Conservation (phyloP, 305 asterid species). For the Fraxinus albicans region DNA sequence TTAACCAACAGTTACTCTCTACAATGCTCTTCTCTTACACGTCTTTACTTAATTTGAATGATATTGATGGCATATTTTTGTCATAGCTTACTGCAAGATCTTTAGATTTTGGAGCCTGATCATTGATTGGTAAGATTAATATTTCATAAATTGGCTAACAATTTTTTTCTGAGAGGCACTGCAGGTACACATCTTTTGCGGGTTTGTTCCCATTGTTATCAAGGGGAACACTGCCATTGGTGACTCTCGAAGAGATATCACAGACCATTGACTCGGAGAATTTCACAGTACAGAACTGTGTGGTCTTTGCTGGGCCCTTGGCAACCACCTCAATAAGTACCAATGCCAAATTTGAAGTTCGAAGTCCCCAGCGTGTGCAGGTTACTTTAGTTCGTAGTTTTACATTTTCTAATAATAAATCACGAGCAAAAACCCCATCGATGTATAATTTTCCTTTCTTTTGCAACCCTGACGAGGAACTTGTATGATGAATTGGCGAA, state of each 20-base stretch:
- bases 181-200: constrained; percentile 76
- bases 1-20: neutral
- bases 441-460: neutral
- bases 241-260: constrained; percentile 81
- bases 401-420: neutral
- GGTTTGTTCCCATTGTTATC: constrained; percentile 78
- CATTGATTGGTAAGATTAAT: neutral
- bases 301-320: constrained; percentile 70
- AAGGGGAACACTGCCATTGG: constrained; percentile 56
- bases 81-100: neutral
- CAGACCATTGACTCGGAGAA: constrained; percentile 69
- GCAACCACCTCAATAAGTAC: constrained; percentile 75
- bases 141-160: neutral
- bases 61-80: neutral
- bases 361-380: constrained; percentile 96
- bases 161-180: neutral
- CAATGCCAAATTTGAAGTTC: constrained; percentile 88
- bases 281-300: constrained; percentile 76
- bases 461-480: neutral
- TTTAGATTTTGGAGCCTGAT: neutral
- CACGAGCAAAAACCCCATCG: neutral
- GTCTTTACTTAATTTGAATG: neutral
- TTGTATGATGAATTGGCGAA: neutral
- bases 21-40: neutral
- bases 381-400: constrained; percentile 28